Conservation (phyloP, 2,329 filamentous ascomycete genomes). For the Parastagonospora avenae region DNA sequence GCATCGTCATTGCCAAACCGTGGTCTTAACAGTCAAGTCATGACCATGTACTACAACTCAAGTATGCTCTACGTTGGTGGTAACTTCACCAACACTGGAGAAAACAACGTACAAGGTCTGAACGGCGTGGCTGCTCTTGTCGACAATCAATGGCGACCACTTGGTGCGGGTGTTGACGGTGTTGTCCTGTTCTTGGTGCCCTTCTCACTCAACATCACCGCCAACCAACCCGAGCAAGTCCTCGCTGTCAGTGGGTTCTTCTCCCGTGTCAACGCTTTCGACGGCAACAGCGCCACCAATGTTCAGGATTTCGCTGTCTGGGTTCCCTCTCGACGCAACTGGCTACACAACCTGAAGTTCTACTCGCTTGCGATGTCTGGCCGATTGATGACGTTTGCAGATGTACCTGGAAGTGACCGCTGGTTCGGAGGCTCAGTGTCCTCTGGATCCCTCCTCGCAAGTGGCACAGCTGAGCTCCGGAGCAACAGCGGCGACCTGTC, state of each 20-base stretch:
- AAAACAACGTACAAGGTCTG: conserved; percentile 66
- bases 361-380: conserved; percentile 72
- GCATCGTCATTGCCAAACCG: conserved; percentile 67
- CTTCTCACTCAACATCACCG: conserved; percentile 77
- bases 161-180: conserved; percentile 87
- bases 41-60: conserved; percentile 70
- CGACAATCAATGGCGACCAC: conserved; percentile 72
- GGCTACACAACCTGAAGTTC: conserved; percentile 77
- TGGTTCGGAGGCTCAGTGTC: conserved; percentile 84
- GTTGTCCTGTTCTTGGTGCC: conserved; percentile 75
- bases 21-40: conserved; percentile 81
- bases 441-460: conserved; percentile 74
- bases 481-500: conserved; percentile 30
- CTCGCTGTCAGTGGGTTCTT: conserved; percentile 84
- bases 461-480: conserved; percentile 72
- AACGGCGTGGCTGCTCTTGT: conserved; percentile 77
- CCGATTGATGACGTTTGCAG: conserved; percentile 71
- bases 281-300: conserved; percentile 62
- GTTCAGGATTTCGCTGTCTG: conserved; percentile 85
- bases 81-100: conserved; percentile 75
- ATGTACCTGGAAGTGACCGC: conserved; percentile 63
- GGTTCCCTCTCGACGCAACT: conserved; percentile 84
- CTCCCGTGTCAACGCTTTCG: conserved; percentile 71
- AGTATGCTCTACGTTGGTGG: conserved; percentile 76
- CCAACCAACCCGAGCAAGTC: conserved; percentile 69